These are phyloP conservation scores for Chrysophaeum taylorii DNA, from an alignment of 352 stramenopile genomes.

Conservation along the genomic window DNA sequence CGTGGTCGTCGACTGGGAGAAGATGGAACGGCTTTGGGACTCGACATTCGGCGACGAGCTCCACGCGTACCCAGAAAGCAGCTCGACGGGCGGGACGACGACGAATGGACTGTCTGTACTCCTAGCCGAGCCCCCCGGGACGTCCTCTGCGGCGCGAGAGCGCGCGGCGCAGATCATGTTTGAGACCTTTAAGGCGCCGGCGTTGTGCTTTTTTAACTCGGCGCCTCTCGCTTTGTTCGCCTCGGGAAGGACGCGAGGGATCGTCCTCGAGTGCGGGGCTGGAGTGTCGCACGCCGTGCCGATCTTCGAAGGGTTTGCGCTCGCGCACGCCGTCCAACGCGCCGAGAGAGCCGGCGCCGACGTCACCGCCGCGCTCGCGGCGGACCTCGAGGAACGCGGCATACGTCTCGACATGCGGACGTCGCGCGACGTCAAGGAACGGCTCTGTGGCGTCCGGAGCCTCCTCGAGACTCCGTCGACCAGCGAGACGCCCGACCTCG, in stretches of 20 bases:
- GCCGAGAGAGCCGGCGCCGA: slow-evolving; percentile 81
- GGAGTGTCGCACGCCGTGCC: slow-evolving; percentile 85
- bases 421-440: slow-evolving; percentile 87
- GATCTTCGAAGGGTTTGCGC: slow-evolving; percentile 85
- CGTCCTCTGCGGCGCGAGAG: slow-evolving; percentile 79
- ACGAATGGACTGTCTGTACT: not conserved
- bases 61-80: not conserved
- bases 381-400: slow-evolving; percentile 46
- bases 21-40: slow-evolving; percentile 20
- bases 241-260: slow-evolving; percentile 82
- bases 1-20: slow-evolving; percentile 20
- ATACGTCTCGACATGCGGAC: slow-evolving; percentile 64
- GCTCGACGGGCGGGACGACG: not conserved
- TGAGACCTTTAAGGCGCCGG: slow-evolving; percentile 83
- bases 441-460: slow-evolving; percentile 73
- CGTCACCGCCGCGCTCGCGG: slow-evolving; percentile 68
- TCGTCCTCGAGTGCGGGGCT: slow-evolving; percentile 83
- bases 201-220: slow-evolving; percentile 65
- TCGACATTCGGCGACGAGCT: slow-evolving; percentile 19
- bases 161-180: slow-evolving; percentile 87
- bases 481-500: slow-evolving; percentile 21
- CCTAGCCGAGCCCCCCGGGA: slow-evolving; percentile 62
- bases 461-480: slow-evolving; percentile 49
- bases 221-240: slow-evolving; percentile 85
- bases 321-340: slow-evolving; percentile 82